Conservation (phyloP, 805 yeast genomes). For the Cyberlindnera mississippiensis region DNA sequence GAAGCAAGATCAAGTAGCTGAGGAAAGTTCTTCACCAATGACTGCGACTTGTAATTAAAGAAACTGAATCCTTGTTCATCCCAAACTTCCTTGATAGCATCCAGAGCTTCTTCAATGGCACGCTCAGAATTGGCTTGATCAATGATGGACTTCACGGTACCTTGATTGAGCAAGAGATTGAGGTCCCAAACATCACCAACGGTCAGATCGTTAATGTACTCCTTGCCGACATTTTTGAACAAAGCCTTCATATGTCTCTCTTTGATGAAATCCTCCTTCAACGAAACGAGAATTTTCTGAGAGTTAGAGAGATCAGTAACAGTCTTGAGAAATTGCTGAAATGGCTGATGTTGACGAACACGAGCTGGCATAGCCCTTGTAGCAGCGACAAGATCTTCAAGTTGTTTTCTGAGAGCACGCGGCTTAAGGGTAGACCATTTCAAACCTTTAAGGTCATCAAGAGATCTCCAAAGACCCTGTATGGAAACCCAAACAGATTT, state of each 20-base stretch:
- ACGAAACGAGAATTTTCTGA: slow-evolving; percentile 33
- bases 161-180: slow-evolving; percentile 43
- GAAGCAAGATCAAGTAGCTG: slow-evolving; percentile 50
- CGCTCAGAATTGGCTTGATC: slow-evolving; percentile 71
- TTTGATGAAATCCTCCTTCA: slow-evolving; percentile 55
- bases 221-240: slow-evolving; percentile 32
- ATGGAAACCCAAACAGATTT: slow-evolving; percentile 62
- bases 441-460: slow-evolving; percentile 38
- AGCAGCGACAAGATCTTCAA: slow-evolving; percentile 47
- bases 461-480: slow-evolving; percentile 43
- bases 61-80: slow-evolving; percentile 43
- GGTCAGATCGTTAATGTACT: slow-evolving; percentile 8
- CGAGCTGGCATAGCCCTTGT: slow-evolving; percentile 53
- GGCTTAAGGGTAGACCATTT: slow-evolving; percentile 50
- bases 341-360: slow-evolving; percentile 65
- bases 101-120: slow-evolving; percentile 54
- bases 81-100: slow-evolving; percentile 56
- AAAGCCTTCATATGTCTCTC: slow-evolving; percentile 64
- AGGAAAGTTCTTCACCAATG: slow-evolving; percentile 69
- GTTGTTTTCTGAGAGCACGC: slow-evolving; percentile 38
- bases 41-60: slow-evolving; percentile 47
- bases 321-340: slow-evolving; percentile 48
- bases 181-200: slow-evolving; percentile 55
- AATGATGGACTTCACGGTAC: slow-evolving; percentile 43
- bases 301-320: slow-evolving; percentile 33